Evolutionary conservation across 1,284 basidiomycete genomes (phyloP).

Genomic region (Agroathelia rolfsii): DNA sequence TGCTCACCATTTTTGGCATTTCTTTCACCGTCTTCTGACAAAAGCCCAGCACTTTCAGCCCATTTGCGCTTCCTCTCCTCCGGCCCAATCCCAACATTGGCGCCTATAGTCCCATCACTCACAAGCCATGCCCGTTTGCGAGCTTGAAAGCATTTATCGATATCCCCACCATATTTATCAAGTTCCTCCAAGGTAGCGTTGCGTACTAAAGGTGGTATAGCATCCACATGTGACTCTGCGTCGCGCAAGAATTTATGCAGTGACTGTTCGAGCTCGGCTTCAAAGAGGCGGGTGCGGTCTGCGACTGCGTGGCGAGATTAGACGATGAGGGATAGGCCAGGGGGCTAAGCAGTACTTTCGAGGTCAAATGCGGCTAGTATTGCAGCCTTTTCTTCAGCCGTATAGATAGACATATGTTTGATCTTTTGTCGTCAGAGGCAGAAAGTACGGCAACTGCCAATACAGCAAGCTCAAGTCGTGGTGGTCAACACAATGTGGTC

Average conservation of each 20-base stretch:
- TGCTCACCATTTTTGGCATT: constrained; percentile 51
- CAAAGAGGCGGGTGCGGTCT: constrained; percentile 58
- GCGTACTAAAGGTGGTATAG: constrained; percentile 65
- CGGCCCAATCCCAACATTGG: constrained; percentile 50
- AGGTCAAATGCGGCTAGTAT: constrained; percentile 68
- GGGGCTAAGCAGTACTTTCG: constrained; percentile 42
- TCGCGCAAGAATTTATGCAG: constrained; percentile 61
- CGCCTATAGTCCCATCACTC: constrained; percentile 16
- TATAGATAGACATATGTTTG: constrained; percentile 26
- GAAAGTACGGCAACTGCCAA: too few relatives aligned
- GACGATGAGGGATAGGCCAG: constrained; percentile 6
- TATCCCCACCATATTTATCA: constrained; percentile 65
- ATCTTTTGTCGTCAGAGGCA: too few relatives aligned
- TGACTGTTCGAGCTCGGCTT: constrained; percentile 59
- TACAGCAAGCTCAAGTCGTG: too few relatives aligned
- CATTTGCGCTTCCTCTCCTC: constrained; percentile 66
- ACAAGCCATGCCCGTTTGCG: not conserved
- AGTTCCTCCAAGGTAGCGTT: constrained; percentile 66
- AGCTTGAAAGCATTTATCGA: constrained; percentile 53
- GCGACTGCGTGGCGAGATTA: constrained; percentile 35
- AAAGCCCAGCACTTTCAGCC: constrained; percentile 42
- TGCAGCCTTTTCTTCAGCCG: constrained; percentile 59
- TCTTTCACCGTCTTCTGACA: constrained; percentile 30
- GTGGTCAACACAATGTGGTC: too few relatives aligned
- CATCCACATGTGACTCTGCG: constrained; percentile 63